Percentiles rank a stretch among this genome's conserved stretches.
Conservation (phyloP, 202 grass and related monocot genomes). For the Panicum virgatum region DNA sequence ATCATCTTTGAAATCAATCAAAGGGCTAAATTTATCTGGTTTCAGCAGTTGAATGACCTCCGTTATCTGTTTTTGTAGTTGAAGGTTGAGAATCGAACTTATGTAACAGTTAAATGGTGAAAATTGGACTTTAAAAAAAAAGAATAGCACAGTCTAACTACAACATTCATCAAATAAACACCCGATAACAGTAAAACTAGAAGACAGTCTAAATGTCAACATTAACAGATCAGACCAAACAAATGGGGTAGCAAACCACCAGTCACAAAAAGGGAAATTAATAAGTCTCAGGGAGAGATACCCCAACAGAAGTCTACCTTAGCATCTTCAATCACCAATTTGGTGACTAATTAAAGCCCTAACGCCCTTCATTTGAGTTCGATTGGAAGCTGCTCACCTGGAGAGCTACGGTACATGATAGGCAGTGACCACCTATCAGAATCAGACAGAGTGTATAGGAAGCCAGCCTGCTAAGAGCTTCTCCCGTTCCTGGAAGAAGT, state of each 20-base stretch:
- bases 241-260: background rate
- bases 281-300: background rate
- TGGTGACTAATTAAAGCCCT: slow-evolving; percentile 1
- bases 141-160: background rate
- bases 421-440: background rate
- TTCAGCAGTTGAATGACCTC: no score
- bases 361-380: slow-evolving; percentile 10
- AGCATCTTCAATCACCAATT: slow-evolving; percentile 5
- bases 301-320: background rate
- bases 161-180: slow-evolving; percentile 1
- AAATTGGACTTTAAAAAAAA: no score
- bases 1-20: no score
- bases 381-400: background rate
- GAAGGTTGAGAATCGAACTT: no score
- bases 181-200: background rate
- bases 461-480: slow-evolving; percentile 6
- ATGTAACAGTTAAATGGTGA: no score
- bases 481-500: background rate
- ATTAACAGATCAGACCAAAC: background rate
- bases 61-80: no score
- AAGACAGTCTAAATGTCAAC: slow-evolving; percentile 21
- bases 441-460: slow-evolving; percentile 4
- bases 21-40: no score
- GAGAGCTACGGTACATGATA: slow-evolving; percentile 12
- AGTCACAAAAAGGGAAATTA: background rate